Conservation (phyloP, 805 yeast genomes). For the Metschnikowia dekortorum region DNA sequence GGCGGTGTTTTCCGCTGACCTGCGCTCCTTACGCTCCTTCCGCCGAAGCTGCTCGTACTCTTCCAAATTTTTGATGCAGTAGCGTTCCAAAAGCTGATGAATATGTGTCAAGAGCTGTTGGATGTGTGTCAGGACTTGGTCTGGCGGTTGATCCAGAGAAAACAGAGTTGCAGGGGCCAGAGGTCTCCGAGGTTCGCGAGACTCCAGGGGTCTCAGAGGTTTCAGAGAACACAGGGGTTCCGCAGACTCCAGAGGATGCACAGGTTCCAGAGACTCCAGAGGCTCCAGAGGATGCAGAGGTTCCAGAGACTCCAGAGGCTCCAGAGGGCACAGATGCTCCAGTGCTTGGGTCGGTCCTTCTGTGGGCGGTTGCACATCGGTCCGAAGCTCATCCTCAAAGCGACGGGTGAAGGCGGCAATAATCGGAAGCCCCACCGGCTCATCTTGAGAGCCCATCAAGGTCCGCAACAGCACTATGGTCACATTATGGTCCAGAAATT, state of each 20-base stretch:
- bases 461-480: conserved; percentile 7
- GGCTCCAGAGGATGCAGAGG: not conserved
- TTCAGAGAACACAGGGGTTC: too few species aligned
- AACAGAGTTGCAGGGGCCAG: not conserved
- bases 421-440: conserved; percentile 20
- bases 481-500: conserved; percentile 9
- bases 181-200: not conserved
- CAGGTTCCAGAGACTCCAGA: not conserved
- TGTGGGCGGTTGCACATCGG: too few species aligned
- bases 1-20: not conserved
- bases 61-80: not conserved
- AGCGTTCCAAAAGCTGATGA: conserved; percentile 2
- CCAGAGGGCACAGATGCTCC: not conserved
- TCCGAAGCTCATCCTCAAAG: not conserved
- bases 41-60: not conserved
- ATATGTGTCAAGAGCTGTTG: conserved; percentile 2
- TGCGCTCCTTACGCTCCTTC: not conserved
- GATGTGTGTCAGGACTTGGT: not conserved
- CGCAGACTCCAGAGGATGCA: not conserved
- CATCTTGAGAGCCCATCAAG: not conserved
- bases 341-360: too few species aligned
- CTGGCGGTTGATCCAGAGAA: not conserved
- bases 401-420: conserved; percentile 42
- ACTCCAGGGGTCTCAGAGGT: not conserved
- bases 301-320: not conserved